Percentiles rank a stretch among this genome's conserved stretches.
Evolutionary conservation across 495 filamentous ascomycete species (phyloP).

Genomic region (Bombardia bombarda): DNA sequence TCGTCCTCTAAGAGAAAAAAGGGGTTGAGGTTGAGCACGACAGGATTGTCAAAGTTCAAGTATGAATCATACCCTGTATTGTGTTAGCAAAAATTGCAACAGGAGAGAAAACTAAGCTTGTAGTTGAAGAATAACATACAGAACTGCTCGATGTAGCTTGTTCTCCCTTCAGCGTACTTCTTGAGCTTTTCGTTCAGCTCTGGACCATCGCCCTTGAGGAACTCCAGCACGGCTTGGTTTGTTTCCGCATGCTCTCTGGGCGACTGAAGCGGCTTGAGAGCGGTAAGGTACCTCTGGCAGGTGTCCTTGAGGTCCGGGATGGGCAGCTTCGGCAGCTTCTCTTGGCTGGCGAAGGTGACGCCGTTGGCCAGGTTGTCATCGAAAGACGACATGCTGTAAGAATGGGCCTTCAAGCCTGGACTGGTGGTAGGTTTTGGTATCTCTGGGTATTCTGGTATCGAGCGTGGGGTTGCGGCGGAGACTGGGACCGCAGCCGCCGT

Average conservation of each 20-base stretch:
- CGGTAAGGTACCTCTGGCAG: constrained; percentile 69
- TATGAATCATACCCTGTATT: constrained; percentile 93
- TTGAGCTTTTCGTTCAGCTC: constrained; percentile 82
- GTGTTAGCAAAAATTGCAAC: constrained; percentile 5
- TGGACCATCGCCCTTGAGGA: constrained; percentile 75
- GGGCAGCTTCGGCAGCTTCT: constrained; percentile 82
- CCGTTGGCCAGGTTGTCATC: constrained; percentile 43
- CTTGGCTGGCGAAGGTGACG: constrained; percentile 83
- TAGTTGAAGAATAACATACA: constrained; percentile 55
- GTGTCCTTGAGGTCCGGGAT: constrained; percentile 86
- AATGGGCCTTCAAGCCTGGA: constrained; percentile 17
- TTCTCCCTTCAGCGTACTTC: constrained; percentile 86
- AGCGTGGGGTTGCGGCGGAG: constrained; percentile 18
- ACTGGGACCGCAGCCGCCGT: no score
- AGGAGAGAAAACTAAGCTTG: neutral
- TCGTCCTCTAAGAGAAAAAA: constrained; percentile 98
- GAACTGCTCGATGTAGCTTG: constrained; percentile 98
- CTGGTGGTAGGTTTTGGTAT: constrained; percentile 21
- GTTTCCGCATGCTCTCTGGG: constrained; percentile 78
- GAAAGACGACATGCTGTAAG: constrained; percentile 28
- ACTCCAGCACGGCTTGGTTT: constrained; percentile 71
- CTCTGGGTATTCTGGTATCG: constrained; percentile 21
- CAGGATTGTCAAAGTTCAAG: constrained; percentile 94
- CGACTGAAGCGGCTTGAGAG: constrained; percentile 75
- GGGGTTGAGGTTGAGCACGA: constrained; percentile 94